phyloP scores from a whole-genome alignment of 106 monocot genomes.

The Ottelia alismoides region DNA sequence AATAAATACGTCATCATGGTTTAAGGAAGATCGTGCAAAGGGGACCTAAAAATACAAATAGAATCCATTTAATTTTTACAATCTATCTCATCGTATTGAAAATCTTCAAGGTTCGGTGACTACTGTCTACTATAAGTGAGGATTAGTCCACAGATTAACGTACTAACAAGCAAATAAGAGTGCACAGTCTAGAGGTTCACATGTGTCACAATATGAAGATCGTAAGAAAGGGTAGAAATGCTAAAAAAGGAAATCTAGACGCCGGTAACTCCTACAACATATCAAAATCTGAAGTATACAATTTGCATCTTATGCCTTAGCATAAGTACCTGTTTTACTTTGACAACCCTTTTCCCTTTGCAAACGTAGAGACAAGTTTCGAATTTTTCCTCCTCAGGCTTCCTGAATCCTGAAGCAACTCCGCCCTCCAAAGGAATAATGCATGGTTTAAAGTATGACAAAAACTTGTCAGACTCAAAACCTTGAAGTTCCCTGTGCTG shows the following conservation, averaged over 20 bases:
- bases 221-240: too few relatives aligned
- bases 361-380: slow-evolving; percentile 51
- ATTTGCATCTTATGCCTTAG: not conserved
- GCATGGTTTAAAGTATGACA: slow-evolving; percentile 65
- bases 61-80: not conserved
- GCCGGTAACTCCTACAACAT: too few relatives aligned
- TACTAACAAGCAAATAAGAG: too few relatives aligned
- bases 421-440: slow-evolving; percentile 68
- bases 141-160: too few relatives aligned
- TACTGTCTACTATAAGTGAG: too few relatives aligned
- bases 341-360: slow-evolving; percentile 49
- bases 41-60: slow-evolving; percentile 13
- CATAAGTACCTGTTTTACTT: slow-evolving; percentile 39
- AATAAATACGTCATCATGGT: slow-evolving; percentile 27
- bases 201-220: too few relatives aligned
- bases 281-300: not conserved
- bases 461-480: slow-evolving; percentile 60
- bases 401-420: slow-evolving; percentile 53
- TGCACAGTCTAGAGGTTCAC: too few relatives aligned
- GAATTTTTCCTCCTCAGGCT: slow-evolving; percentile 38
- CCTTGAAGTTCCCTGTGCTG: slow-evolving; percentile 63
- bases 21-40: slow-evolving; percentile 21
- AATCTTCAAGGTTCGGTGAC: too few relatives aligned
- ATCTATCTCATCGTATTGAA: too few relatives aligned
- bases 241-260: too few relatives aligned